phyloP scores from a whole-genome alignment of 2,329 filamentous ascomycete species.

The Phialemonium atrogriseum region DNA sequence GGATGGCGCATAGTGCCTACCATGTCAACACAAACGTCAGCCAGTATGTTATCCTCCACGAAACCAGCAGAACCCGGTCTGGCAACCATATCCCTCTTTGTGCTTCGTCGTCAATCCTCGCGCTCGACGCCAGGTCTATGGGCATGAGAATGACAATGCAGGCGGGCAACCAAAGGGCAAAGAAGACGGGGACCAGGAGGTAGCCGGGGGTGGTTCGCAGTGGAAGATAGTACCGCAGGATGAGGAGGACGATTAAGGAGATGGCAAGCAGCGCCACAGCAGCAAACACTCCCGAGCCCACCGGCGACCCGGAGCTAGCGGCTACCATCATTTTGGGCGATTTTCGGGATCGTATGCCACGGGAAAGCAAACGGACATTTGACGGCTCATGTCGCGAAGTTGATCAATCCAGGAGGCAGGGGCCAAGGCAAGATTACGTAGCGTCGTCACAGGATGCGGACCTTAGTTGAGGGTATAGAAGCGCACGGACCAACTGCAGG shows the following conservation, averaged over 20 bases:
- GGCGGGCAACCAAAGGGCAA: constrained; percentile 87
- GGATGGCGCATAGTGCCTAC: constrained; percentile 36
- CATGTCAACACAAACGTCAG: constrained; percentile 91
- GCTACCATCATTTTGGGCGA: constrained; percentile 12
- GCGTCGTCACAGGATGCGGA: too few species aligned
- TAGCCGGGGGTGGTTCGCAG: constrained; percentile 86
- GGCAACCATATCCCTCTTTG: constrained; percentile 83
- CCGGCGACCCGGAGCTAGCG: constrained; percentile 38
- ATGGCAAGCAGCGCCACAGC: constrained; percentile 64
- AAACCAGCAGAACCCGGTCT: constrained; percentile 67
- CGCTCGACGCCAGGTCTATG: constrained; percentile 87
- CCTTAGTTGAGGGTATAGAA: too few species aligned
- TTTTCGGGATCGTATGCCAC: too few species aligned
- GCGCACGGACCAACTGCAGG: too few species aligned
- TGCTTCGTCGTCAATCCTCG: constrained; percentile 60
- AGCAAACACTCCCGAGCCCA: constrained; percentile 75
- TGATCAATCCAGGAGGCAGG: too few species aligned
- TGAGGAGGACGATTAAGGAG: constrained; percentile 68
- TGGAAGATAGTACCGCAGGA: constrained; percentile 84
- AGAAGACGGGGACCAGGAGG: constrained; percentile 85
- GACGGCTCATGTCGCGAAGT: too few species aligned
- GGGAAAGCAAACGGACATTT: too few species aligned
- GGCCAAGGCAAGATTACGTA: too few species aligned
- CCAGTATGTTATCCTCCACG: constrained; percentile 96
- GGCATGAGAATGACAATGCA: constrained; percentile 88